Base-by-base conservation (phyloP, 2,329 filamentous ascomycete species). In the Diaporthe citriasiana region DNA sequence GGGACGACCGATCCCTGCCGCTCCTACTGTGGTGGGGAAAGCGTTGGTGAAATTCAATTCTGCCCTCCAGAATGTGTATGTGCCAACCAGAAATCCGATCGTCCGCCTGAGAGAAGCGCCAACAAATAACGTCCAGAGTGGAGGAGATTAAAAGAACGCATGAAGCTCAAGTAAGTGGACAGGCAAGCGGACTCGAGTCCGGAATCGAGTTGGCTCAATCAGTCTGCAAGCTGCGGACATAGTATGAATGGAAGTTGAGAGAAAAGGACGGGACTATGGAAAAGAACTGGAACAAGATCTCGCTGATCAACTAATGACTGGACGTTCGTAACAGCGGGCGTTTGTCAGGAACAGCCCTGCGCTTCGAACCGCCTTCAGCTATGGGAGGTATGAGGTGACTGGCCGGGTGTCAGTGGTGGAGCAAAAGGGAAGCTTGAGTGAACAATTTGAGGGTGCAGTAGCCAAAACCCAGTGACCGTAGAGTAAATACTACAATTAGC, bases 1-100 rank as follows among this genome's bases (percentile, higher is more conserved):
- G 1, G 63, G 63, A 12, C 45, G n/a, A 5, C 63, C 45, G 17
- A 66, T 66, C 22, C 63, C 63, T n/a, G 63, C 63, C 8, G 45
- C n/a, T 27, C 63, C 63, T 27, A 15, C 30, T 7, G 1, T 66
- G 45, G 45, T 7, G 3, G 63, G 63, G 0, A 66, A 51, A 19
- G 33, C n/a, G 0, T n/a, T 66, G 30, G 45, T 66, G 8, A 66
- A 66, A 12, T 5, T 66, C 13, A 66, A 66, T 22, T 33, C 60
- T 9, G 45, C 60, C n/a, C 7, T 51, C 6, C 60, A 51, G 45
- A 15, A 66, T 6, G 1, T 66, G 60, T 66, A 66, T 15, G 60
- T 35, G 8, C 13, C 33, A 5, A 45, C 0, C 19, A 27, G 13
- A 10, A 5, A 19, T 17, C 10, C 12, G 1, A 17, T 3, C 9